Conservation (phyloP, 768 basidiomycete species). For the Suillus subaureus region DNA sequence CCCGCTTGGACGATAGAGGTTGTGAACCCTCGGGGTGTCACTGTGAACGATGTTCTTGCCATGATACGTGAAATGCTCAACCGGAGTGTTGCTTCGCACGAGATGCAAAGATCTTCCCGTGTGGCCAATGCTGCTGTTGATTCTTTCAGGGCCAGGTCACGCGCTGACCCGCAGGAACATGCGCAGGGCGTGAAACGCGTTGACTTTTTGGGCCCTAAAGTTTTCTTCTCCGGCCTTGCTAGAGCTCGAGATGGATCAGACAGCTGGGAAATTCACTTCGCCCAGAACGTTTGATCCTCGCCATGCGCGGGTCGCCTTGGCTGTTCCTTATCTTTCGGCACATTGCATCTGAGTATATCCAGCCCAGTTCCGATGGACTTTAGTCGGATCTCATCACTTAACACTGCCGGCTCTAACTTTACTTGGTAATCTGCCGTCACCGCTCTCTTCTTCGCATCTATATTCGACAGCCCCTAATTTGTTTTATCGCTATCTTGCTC, state of each 20-base stretch:
- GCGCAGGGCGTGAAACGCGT: constrained; percentile 43
- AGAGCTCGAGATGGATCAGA: constrained; percentile 27
- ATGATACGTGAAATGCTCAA: constrained; percentile 29
- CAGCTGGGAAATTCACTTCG: constrained; percentile 33
- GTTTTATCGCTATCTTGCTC: constrained; percentile 6
- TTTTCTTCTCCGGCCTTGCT: constrained; percentile 34
- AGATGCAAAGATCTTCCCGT: constrained; percentile 15
- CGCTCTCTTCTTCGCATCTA: background rate
- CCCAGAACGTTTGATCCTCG: constrained; percentile 20
- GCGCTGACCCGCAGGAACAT: constrained; percentile 36
- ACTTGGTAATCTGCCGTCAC: background rate
- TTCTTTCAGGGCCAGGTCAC: constrained; percentile 32
- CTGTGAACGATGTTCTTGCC: constrained; percentile 30
- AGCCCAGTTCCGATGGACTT: background rate
- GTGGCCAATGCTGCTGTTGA: constrained; percentile 31
- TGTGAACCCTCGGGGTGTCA: constrained; percentile 28
- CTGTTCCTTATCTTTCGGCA: background rate
- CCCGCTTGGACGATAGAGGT: constrained; percentile 35
- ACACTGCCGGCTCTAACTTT: background rate
- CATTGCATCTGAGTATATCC: background rate
- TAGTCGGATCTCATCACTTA: background rate
- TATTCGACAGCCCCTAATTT: constrained; percentile 7
- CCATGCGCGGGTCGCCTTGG: background rate
- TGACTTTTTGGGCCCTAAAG: constrained; percentile 38
- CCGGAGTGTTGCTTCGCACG: constrained; percentile 25